Base-by-base conservation (phyloP, 805 yeast genomes). In the Teunomyces tritomae region DNA sequence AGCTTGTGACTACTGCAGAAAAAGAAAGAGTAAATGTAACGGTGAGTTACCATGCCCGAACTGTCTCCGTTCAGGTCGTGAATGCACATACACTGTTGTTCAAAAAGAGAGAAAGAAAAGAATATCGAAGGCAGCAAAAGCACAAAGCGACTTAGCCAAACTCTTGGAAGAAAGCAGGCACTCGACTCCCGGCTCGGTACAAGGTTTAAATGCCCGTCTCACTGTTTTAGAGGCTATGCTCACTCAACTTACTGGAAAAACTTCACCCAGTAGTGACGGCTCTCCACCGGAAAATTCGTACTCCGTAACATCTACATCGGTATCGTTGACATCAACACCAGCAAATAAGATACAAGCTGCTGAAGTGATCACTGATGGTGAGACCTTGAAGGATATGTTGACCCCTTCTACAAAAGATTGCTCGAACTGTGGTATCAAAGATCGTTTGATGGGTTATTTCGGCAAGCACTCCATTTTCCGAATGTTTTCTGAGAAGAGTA, bases 1-100 rank as follows among this genome's bases (percentile, higher is more conserved):
- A 44, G 80, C 81, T 4, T 77, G 81, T 57, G 80, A 77, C 52
- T 67, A 63, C 32, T 77, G 82, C 45, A 67, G 76, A n/a, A 68
- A 64, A 39, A 62, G 72, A 50, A 71, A 71, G 57, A 68, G 68
- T 53, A 66, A 65, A 45, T 71, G 76, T 49, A 64, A 71, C 54
- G 74, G 74, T 5, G 56, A 50, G 26, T 8, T 57, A 2, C 62
- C 62, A n/a, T 63, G 68, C 37, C 39, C 55, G 14, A 54, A 56
- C 45, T 63, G 68, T 44, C 30, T 51, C 24, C 54, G 50, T 27
- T 54, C 55, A 46, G 50, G 48, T 17, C 35, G 53, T 2, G 48
- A 26, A 16, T 63, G 68, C 40, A 50, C 50, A 9, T 56, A 57
- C 43, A 56, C 63, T 5, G 50, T 43, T 16, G 46, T 53, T 26